These are phyloP conservation scores for Leccinum ochraceum DNA, from an alignment of 768 basidiomycete species.

Conservation along the genomic window DNA sequence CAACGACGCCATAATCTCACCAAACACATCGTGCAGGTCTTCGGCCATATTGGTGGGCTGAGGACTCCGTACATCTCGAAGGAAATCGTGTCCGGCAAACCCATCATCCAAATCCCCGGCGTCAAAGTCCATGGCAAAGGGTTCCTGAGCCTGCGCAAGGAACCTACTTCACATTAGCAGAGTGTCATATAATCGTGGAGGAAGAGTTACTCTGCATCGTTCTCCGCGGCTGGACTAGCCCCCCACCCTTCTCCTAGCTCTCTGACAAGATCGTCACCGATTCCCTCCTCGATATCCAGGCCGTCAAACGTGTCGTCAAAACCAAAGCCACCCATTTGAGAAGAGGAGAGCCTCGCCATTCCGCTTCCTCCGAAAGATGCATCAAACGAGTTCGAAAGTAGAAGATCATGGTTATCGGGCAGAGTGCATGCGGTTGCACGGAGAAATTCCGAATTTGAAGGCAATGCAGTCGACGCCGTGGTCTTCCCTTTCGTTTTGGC, in stretches of 20 bases:
- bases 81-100: constrained; percentile 4
- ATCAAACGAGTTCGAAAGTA: constrained; percentile 68
- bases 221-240: constrained; percentile 16
- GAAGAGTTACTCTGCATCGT: constrained; percentile 15
- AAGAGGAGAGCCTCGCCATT: constrained; percentile 48
- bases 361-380: constrained; percentile 50
- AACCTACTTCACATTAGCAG: constrained; percentile 18
- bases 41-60: constrained; percentile 1
- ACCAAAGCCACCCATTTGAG: constrained; percentile 50
- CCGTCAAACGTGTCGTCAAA: constrained; percentile 60
- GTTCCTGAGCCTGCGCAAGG: constrained; percentile 22
- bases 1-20: constrained; percentile 9
- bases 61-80: not conserved
- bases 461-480: constrained; percentile 23
- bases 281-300: constrained; percentile 54
- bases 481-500: constrained; percentile 23
- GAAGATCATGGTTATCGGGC: constrained; percentile 67
- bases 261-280: constrained; percentile 73
- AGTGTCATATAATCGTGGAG: not conserved
- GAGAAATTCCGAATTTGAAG: constrained; percentile 41
- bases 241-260: constrained; percentile 78
- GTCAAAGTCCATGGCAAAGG: constrained; percentile 16
- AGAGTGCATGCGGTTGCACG: constrained; percentile 63
- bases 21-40: not conserved
- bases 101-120: constrained; percentile 30